These are phyloP conservation scores for Chlamydomonas sphaeroides DNA, from an alignment of 139 green algal species.

Conservation along the genomic window DNA sequence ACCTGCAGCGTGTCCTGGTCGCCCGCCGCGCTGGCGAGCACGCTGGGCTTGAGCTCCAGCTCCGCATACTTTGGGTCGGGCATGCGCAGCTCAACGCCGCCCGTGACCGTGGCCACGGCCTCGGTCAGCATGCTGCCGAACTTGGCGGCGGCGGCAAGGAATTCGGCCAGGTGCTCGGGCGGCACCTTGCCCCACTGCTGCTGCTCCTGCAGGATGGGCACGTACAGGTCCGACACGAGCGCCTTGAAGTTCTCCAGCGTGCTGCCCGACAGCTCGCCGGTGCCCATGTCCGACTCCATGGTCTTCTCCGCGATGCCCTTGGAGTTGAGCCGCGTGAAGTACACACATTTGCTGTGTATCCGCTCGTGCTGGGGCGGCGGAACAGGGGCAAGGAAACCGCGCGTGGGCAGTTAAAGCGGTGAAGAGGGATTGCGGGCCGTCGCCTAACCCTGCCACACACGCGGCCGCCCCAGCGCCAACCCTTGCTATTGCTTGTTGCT, in stretches of 20 bases:
- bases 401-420: too few species aligned
- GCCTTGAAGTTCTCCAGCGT: conserved; percentile 76
- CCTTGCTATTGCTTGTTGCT: too few species aligned
- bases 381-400: too few species aligned
- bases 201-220: conserved; percentile 81
- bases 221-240: conserved; percentile 83
- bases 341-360: conserved; percentile 71
- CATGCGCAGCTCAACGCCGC: conserved; percentile 77
- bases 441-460: too few species aligned
- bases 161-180: conserved; percentile 59
- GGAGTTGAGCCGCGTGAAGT: conserved; percentile 71
- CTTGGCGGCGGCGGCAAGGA: conserved; percentile 60
- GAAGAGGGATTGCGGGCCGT: too few species aligned
- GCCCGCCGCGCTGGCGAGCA: conserved; percentile 65
- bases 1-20: conserved; percentile 54
- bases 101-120: conserved; percentile 68
- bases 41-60: conserved; percentile 64
- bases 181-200: conserved; percentile 68
- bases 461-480: too few species aligned
- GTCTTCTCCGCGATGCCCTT: conserved; percentile 79
- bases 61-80: conserved; percentile 68
- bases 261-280: conserved; percentile 58
- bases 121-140: conserved; percentile 79
- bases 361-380: conserved; percentile 74
- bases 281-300: conserved; percentile 63